phyloP scores from a whole-genome alignment of 345 rosid species.

The Citrus maxima region DNA sequence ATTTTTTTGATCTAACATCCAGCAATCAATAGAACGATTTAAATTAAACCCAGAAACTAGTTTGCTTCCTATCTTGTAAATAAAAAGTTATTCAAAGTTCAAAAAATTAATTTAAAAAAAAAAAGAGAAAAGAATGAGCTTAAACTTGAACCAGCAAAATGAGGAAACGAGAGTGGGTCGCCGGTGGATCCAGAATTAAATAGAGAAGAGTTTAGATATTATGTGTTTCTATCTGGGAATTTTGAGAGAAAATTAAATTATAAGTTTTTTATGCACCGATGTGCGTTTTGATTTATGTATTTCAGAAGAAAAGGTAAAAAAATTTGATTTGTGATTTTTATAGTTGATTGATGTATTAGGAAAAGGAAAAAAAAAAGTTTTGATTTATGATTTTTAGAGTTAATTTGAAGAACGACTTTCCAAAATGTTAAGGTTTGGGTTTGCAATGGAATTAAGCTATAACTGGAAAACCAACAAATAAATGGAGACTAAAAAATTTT shows the following conservation, averaged over 20 bases:
- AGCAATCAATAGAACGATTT: background rate
- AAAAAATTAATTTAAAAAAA: too few relatives aligned
- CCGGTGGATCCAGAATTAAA: background rate
- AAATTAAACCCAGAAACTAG: slow-evolving; percentile 2
- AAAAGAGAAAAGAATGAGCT: background rate
- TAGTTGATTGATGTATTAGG: background rate
- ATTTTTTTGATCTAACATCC: too few relatives aligned
- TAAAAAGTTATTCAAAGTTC: background rate
- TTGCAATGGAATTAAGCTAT: background rate
- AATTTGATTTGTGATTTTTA: background rate
- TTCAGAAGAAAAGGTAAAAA: background rate
- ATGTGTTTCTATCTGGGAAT: background rate
- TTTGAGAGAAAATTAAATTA: background rate
- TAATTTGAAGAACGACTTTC: background rate
- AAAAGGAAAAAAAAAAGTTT: too few relatives aligned
- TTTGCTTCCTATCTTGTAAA: background rate
- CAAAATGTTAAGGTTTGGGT: background rate
- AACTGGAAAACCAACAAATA: background rate
- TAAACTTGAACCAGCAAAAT: background rate
- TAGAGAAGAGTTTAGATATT: background rate
- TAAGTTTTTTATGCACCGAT: too few relatives aligned
- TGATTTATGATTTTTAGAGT: background rate
- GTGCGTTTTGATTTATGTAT: background rate
- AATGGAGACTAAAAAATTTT: background rate
- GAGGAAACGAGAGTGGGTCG: background rate